phyloP scores from a whole-genome alignment of 2,329 filamentous ascomycete species.

The Pseudogymnoascus pannorum region DNA sequence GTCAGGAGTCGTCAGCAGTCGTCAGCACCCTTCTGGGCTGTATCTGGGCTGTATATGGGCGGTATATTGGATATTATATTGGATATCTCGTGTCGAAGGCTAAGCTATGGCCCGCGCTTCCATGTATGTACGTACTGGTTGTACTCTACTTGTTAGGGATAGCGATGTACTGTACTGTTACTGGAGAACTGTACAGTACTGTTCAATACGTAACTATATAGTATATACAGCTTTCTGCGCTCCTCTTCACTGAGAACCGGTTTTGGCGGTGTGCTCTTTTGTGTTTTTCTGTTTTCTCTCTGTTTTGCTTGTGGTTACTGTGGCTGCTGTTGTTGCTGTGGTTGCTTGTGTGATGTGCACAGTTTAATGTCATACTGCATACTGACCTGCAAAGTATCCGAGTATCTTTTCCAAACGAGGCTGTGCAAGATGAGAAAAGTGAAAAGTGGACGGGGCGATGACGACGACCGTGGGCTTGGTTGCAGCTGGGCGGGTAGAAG shows the following conservation, averaged over 20 bases:
- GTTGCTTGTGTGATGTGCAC: not conserved
- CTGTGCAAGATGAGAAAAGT: not conserved
- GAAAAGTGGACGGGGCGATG: conserved; percentile 4
- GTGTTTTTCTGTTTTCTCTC: not conserved
- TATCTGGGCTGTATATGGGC: too few relatives aligned
- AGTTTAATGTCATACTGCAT: too few relatives aligned
- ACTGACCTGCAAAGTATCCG: not conserved
- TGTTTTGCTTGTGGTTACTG: not conserved
- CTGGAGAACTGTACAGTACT: not conserved
- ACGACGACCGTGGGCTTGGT: not conserved
- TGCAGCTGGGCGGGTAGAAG: not conserved
- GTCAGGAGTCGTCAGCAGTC: not conserved
- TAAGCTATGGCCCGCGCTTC: not conserved
- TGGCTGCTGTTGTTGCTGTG: not conserved
- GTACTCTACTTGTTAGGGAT: too few relatives aligned
- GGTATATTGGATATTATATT: not conserved
- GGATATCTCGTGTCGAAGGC: not conserved
- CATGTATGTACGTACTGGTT: too few relatives aligned
- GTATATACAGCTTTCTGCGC: too few relatives aligned
- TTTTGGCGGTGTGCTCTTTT: not conserved
- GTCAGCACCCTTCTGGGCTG: too few relatives aligned
- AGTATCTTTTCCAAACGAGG: not conserved
- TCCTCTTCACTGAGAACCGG: not conserved
- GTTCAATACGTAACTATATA: too few relatives aligned
- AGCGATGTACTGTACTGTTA: not conserved